A percentile compares a stretch with the other conserved stretches of the same genome.
Conservation (phyloP, 1,139 yeast species). For the Yamadazyma buinensis region DNA sequence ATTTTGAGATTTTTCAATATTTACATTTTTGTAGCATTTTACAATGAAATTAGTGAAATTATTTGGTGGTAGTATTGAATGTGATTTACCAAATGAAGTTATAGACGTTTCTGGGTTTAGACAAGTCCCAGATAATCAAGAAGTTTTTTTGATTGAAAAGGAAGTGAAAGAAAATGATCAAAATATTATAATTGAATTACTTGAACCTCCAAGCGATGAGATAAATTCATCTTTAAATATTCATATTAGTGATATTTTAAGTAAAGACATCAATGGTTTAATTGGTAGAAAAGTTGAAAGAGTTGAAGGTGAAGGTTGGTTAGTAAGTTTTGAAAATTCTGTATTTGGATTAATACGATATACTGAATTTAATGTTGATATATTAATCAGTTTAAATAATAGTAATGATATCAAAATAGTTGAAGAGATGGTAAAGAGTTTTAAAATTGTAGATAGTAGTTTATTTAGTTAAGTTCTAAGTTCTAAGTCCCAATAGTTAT, state of each 20-base stretch:
- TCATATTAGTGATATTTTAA: constrained; percentile 39
- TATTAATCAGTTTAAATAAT: constrained; percentile 56
- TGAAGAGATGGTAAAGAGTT: constrained; percentile 19
- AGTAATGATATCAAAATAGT: constrained; percentile 17
- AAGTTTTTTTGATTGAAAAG: constrained; percentile 58
- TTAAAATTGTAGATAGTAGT: constrained; percentile 24
- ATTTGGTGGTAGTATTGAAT: constrained; percentile 78
- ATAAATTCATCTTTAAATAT: constrained; percentile 32
- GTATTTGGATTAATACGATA: constrained; percentile 3
- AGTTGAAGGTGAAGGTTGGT: too few species aligned
- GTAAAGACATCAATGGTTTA: neutral
- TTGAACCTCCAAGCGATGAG: constrained; percentile 46
- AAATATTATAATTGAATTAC: constrained; percentile 66
- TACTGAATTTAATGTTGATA: constrained; percentile 43
- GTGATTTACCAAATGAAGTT: constrained; percentile 50
- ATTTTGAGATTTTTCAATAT: too few species aligned
- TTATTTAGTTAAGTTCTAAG: constrained; percentile 23
- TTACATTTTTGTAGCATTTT: too few species aligned
- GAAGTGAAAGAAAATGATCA: constrained; percentile 40
- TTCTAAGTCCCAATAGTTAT: too few species aligned
- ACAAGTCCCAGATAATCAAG: constrained; percentile 87
- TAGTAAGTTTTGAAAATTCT: constrained; percentile 41
- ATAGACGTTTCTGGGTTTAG: constrained; percentile 72
- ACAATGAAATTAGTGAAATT: constrained; percentile 6
- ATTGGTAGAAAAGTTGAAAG: constrained; percentile 25